A percentile compares a stretch with the other conserved stretches of the same genome.
These are phyloP conservation scores for Cyclotella baltica DNA, from an alignment of 108 stramenopile species.

Conservation along the genomic window DNA sequence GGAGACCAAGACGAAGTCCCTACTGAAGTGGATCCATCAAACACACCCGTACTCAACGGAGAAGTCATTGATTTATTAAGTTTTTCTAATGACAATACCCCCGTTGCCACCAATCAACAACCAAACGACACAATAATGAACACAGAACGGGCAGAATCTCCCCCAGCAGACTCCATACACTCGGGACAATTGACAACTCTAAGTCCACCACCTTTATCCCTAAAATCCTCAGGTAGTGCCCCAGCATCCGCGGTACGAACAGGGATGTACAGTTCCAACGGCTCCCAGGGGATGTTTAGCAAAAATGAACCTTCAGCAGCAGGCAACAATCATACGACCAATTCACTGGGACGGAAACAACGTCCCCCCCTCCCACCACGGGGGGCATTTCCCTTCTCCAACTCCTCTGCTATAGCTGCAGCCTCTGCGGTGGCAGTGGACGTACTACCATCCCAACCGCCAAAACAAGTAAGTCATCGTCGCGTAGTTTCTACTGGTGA, in stretches of 20 bases:
- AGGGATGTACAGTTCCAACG: background rate
- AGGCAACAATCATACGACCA: background rate
- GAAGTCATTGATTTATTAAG: constrained; percentile 38
- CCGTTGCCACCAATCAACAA: constrained; percentile 7
- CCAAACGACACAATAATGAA: background rate
- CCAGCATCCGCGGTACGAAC: background rate
- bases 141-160: constrained; percentile 19
- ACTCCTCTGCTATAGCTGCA: background rate
- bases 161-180: constrained; percentile 49
- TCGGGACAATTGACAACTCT: constrained; percentile 29
- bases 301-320: background rate
- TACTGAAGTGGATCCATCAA: constrained; percentile 7
- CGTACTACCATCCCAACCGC: constrained; percentile 12
- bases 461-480: constrained; percentile 40
- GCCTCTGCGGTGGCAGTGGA: constrained; percentile 6
- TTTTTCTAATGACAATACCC: constrained; percentile 43
- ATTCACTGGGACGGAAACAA: background rate
- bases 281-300: constrained; percentile 8
- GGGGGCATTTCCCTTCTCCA: constrained; percentile 8
- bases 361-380: constrained; percentile 17
- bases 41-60: constrained; percentile 36
- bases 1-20: background rate
- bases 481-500: constrained; percentile 43
- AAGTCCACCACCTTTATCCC: constrained; percentile 37
- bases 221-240: constrained; percentile 10